Evolutionary conservation across 805 yeast genomes (phyloP), one percentile per base, ranked within the genome.

Genomic region (Metschnikowia similis): DNA sequence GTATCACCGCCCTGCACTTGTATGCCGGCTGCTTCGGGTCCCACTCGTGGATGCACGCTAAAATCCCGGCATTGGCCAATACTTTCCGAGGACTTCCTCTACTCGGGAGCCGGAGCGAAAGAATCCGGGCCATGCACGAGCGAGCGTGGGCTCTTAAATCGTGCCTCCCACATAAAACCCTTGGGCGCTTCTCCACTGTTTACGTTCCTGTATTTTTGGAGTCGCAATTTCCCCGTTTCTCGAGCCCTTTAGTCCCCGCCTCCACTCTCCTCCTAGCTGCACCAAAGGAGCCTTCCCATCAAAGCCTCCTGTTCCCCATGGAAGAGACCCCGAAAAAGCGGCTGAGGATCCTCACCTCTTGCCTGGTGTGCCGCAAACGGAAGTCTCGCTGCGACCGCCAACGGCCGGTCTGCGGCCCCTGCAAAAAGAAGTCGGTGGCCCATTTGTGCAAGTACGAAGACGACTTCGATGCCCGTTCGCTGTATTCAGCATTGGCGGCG

Each of bases 311-410:
- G 5, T 11, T 14, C 11, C 13, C 13, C 14, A 40, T 47, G 46
- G 45, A 31, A 31, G 46, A 43, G 28, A 43, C 38, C 16, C 46
- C 41, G 30, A 67, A 64, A 51, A 73, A 72, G 51, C 60, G 77
- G 45, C 66, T 66, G 54, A 58, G 77, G 43, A 58, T 70, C n/a
- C 75, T 75, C 17, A 69, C 76, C 6, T 70, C 75, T 34, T 73
- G 78, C 52, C 69, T 72, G 45, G 75, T 73, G 16, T 73, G 78
- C 54, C 66, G 78, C 29, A 71, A 71, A 53, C 57, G 77, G 37
- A 73, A 73, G 56, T 65, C 72, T 43, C 67, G 66, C 50, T 73
- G 78, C 61, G 78, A 73, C 58, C 56, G 76, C 37, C 67, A 64
- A 8, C 64, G 65, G 49, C 77, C 78, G 8, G 65, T 71, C 8